phyloP scores from a whole-genome alignment of 2,329 filamentous ascomycete genomes.

The Thermothelomyces thermophilus region DNA sequence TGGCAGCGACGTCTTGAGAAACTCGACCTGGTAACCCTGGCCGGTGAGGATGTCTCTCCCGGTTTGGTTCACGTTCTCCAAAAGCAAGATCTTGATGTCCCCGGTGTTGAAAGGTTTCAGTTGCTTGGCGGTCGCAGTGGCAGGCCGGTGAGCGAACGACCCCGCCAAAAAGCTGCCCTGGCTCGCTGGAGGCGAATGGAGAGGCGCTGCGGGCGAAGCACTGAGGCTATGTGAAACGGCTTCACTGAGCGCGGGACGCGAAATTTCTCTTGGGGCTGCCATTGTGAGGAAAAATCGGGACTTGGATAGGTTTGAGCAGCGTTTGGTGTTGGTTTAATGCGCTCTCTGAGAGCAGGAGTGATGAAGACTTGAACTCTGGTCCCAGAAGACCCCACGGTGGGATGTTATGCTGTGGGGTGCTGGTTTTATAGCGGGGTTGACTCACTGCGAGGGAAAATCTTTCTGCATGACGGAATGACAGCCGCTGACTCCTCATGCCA shows the following conservation, averaged over 20 bases:
- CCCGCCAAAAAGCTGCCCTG: conserved; percentile 37
- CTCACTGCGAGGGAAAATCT: conserved; percentile 21
- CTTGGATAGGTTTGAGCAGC: not conserved
- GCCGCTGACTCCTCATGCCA: not conserved
- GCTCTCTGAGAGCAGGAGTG: conserved; percentile 5
- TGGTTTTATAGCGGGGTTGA: conserved; percentile 23
- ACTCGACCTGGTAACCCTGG: conserved; percentile 96
- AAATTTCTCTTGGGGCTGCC: conserved; percentile 37
- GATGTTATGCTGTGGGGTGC: conserved; percentile 18
- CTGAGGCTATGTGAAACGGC: conserved; percentile 53
- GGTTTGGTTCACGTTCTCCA: conserved; percentile 93
- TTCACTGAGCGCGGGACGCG: conserved; percentile 30
- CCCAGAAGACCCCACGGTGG: conserved; percentile 15
- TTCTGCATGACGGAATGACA: conserved; percentile 24
- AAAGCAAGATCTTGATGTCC: conserved; percentile 90
- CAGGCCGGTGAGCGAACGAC: conserved; percentile 34
- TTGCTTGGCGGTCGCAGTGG: conserved; percentile 54
- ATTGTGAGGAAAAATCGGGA: conserved; percentile 19
- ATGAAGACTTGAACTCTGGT: conserved; percentile 9
- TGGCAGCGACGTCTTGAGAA: conserved; percentile 77
- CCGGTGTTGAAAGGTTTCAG: conserved; percentile 93
- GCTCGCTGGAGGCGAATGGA: conserved; percentile 61
- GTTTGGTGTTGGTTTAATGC: no score
- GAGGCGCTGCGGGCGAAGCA: conserved; percentile 66
- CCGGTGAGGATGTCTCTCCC: conserved; percentile 72